Conservation (phyloP, 345 rosid species). For the Bruguiera parviflora region DNA sequence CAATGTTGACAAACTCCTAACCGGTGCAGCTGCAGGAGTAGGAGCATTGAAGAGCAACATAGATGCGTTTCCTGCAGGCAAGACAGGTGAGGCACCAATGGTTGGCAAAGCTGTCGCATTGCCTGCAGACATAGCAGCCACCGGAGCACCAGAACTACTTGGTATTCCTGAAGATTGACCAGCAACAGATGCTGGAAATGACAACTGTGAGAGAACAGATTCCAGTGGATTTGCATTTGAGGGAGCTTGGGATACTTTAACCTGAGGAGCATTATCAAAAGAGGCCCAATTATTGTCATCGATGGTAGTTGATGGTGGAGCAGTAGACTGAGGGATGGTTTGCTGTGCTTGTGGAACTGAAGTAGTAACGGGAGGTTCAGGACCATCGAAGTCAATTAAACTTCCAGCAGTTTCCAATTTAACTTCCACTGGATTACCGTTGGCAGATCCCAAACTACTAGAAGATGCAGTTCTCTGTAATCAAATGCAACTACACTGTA, state of each 20-base stretch:
- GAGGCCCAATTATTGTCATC: slow-evolving; percentile 74
- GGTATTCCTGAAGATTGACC: slow-evolving; percentile 41
- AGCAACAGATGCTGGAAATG: slow-evolving; percentile 47
- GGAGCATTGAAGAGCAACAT: slow-evolving; percentile 22
- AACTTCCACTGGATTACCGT: slow-evolving; percentile 60
- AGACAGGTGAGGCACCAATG: slow-evolving; percentile 24
- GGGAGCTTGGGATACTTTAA: slow-evolving; percentile 51
- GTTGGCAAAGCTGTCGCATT: slow-evolving; percentile 24
- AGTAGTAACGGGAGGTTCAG: slow-evolving; percentile 51
- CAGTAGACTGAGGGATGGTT: slow-evolving; percentile 37
- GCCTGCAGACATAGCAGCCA: slow-evolving; percentile 21
- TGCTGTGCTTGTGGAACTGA: slow-evolving; percentile 44
- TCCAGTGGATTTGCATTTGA: slow-evolving; percentile 56
- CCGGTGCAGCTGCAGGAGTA: slow-evolving; percentile 31
- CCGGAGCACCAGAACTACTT: slow-evolving; percentile 27
- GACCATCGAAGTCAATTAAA: slow-evolving; percentile 92
- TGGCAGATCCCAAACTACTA: slow-evolving; percentile 58
- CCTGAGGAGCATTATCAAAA: slow-evolving; percentile 50
- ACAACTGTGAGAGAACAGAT: slow-evolving; percentile 72
- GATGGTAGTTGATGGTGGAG: slow-evolving; percentile 33
- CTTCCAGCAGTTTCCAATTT: slow-evolving; percentile 58
- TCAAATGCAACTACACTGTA: slow-evolving; percentile 20
- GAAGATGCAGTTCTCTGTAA: slow-evolving; percentile 72
- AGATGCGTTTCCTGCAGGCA: slow-evolving; percentile 24
- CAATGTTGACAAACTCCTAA: slow-evolving; percentile 28